Evolutionary conservation across 1,139 yeast genomes (phyloP), one percentile per base, ranked within the genome.

Genomic region (Pichia sp.): DNA sequence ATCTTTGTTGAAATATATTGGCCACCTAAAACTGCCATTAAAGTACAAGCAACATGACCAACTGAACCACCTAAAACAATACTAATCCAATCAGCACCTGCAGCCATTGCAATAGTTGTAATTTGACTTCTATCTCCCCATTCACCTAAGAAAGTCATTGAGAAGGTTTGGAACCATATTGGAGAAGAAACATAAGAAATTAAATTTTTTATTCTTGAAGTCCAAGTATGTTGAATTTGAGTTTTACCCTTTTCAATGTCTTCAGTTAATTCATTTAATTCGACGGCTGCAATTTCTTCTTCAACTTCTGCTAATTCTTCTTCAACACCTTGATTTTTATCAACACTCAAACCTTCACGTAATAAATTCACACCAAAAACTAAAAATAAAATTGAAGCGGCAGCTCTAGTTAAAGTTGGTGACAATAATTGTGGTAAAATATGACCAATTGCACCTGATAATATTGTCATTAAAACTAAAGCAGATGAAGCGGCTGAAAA

Each of bases 41-140:
- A 79, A 0, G 97, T 87, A 69, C 98, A 92, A n/a, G 86, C 50
- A 9, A 85, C 82, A 66, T 92, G 99, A 31, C 98, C 99, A 42
- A 85, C 66, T 40, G 89, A 80, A 28, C 96, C 96, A 51, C 99
- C 98, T 42, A 83, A 58, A 43, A 92, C 87, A 44, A 90, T 96
- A 61, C 75, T 75, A 92, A 95, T 83, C 70, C 88, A 92, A 66
- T 89, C 87, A 37, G 89, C 83, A 38, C 97, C 97, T 1, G 98
- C 96, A 44, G 97, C 97, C 95, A 92, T 86, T 46, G 98, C 98
- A 61, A 92, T 89, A 40, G 97, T 94, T 37, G 97, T 96, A 48
- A 92, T 88, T 69, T 92, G 99, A 11, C 97, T 89, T 62, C 98
- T 81, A 67, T 92, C 99, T 45, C 99, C 99, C 95, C 97, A 89